phyloP scores from a whole-genome alignment of 352 stramenopile species.

The Globisporangium heterothallicum region DNA sequence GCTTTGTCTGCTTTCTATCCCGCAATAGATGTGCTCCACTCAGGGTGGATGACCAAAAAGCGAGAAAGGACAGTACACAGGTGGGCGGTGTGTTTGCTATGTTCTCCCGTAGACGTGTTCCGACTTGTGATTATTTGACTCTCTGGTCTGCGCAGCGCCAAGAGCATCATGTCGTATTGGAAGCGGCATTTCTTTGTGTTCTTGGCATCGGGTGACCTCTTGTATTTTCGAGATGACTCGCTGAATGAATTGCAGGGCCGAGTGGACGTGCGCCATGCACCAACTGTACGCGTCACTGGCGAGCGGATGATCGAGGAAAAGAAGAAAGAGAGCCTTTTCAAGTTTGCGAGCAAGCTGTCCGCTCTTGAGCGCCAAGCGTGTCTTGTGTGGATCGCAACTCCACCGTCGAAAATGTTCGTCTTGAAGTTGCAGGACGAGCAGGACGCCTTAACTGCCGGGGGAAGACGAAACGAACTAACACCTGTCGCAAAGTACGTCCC shows the following conservation, averaged over 20 bases:
- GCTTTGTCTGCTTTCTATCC: slow-evolving; percentile 76
- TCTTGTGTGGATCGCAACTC: slow-evolving; percentile 78
- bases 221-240: slow-evolving; percentile 78
- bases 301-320: slow-evolving; percentile 69
- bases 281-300: slow-evolving; percentile 71
- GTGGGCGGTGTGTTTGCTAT: neutral
- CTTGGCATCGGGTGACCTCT: slow-evolving; percentile 58
- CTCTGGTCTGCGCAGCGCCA: slow-evolving; percentile 18
- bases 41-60: slow-evolving; percentile 69
- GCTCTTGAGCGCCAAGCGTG: slow-evolving; percentile 54
- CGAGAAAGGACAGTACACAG: slow-evolving; percentile 67
- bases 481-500: slow-evolving; percentile 46
- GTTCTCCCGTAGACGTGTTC: neutral
- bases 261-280: slow-evolving; percentile 72
- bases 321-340: slow-evolving; percentile 71
- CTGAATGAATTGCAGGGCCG: slow-evolving; percentile 64
- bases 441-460: slow-evolving; percentile 24
- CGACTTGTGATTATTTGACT: neutral
- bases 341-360: slow-evolving; percentile 56
- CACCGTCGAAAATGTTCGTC: slow-evolving; percentile 82
- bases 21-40: slow-evolving; percentile 61
- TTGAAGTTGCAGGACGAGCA: slow-evolving; percentile 69
- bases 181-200: slow-evolving; percentile 82
- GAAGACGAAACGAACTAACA: slow-evolving; percentile 41
- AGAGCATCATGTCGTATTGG: slow-evolving; percentile 83